Conservation (phyloP, 2,329 filamentous ascomycete species). For the Trichoderma atrobrunneum region DNA sequence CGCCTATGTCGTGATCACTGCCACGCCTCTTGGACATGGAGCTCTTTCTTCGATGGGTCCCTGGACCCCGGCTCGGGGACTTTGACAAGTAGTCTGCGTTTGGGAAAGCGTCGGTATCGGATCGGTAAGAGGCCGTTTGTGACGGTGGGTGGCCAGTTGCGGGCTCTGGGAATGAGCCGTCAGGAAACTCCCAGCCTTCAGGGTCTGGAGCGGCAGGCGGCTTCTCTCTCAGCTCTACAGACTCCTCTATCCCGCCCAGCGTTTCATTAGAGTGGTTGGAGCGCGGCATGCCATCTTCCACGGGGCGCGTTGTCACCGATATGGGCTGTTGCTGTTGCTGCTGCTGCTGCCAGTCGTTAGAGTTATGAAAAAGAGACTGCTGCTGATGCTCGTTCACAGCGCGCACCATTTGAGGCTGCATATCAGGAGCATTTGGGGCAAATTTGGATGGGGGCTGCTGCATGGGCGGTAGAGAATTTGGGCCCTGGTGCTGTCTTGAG, state of each 20-base stretch:
- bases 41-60: constrained; percentile 74
- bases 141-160: constrained; percentile 42
- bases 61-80: constrained; percentile 68
- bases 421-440: constrained; percentile 35
- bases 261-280: constrained; percentile 42
- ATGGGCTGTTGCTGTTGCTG: constrained; percentile 33
- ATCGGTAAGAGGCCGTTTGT: constrained; percentile 57
- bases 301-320: constrained; percentile 34
- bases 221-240: constrained; percentile 48
- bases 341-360: constrained; percentile 36
- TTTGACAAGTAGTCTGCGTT: constrained; percentile 76
- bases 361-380: constrained; percentile 38
- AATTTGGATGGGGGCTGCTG: constrained; percentile 42
- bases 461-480: constrained; percentile 58
- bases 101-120: constrained; percentile 86
- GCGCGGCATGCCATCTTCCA: constrained; percentile 35
- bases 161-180: constrained; percentile 63
- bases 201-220: constrained; percentile 46
- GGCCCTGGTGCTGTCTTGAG: constrained; percentile 51
- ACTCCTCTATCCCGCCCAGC: constrained; percentile 38
- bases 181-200: constrained; percentile 93
- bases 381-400: constrained; percentile 49
- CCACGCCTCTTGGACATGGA: constrained; percentile 71
- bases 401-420: constrained; percentile 50
- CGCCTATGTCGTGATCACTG: constrained; percentile 61